Evolutionary conservation across 2,329 filamentous ascomycete species (phyloP).

Genomic region (Grosmannia serpens): DNA sequence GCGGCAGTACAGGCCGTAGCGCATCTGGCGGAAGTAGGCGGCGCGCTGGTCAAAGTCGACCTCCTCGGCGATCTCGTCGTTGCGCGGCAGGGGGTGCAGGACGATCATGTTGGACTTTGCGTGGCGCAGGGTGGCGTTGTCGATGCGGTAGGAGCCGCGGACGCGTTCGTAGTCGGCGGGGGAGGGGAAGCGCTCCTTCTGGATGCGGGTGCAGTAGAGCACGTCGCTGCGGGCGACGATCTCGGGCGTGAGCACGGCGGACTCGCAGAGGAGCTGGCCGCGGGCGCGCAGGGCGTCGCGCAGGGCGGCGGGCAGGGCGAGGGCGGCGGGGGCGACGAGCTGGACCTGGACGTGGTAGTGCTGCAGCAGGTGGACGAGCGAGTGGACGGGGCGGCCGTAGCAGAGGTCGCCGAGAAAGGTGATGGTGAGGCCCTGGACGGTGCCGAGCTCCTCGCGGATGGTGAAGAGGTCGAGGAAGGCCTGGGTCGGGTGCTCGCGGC

Average conservation of each 20-base stretch:
- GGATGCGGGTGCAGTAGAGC: constrained; percentile 91
- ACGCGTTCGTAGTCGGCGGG: constrained; percentile 71
- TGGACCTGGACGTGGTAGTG: constrained; percentile 95
- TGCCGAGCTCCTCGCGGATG: constrained; percentile 93
- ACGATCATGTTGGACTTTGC: constrained; percentile 91
- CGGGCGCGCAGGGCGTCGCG: constrained; percentile 58
- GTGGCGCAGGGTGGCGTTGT: constrained; percentile 79
- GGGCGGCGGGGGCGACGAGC: constrained; percentile 71
- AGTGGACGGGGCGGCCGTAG: constrained; percentile 92
- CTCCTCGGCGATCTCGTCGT: constrained; percentile 87
- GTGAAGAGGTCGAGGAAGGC: constrained; percentile 97
- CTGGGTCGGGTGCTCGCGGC: constrained; percentile 92
- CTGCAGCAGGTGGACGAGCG: constrained; percentile 80
- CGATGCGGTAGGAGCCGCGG: constrained; percentile 80
- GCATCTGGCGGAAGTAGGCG: constrained; percentile 99
- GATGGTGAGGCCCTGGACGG: constrained; percentile 87
- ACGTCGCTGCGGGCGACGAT: constrained; percentile 82
- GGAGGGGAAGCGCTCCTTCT: constrained; percentile 90
- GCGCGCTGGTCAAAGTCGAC: constrained; percentile 95
- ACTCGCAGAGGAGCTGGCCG: constrained; percentile 67
- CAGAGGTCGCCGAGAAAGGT: constrained; percentile 91
- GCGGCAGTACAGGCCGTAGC: constrained; percentile 92
- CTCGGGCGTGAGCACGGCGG: constrained; percentile 70
- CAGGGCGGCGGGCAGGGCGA: constrained; percentile 66
- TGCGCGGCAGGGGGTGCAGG: constrained; percentile 89